Base-by-base conservation (phyloP, 163 green algal genomes). In the Chloroidium sp. region DNA sequence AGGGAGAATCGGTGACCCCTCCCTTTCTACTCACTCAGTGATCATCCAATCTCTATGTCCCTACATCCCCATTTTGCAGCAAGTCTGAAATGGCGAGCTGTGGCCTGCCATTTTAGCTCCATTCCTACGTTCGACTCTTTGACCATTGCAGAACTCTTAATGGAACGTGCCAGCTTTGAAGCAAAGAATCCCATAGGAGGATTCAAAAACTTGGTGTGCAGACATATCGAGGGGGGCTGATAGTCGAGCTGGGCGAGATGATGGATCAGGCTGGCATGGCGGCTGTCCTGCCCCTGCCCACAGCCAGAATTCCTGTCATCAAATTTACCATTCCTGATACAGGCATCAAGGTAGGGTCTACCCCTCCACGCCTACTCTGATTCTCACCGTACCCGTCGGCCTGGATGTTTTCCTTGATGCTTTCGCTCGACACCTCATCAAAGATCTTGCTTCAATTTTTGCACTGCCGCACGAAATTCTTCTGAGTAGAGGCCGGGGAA, bases 241-340 rank as follows among this genome's bases (percentile, higher is more conserved):
- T 95, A 4, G 84, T 87, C 69, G 77, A 87, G 75, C 82, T 93
- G 77, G 92, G 81, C 0, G 76, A 92, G 84, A 80, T 91, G 69
- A 79, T 91, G 72, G 69, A 78, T 69, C 79, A 86, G 64, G 85
- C 84, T 58, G 90, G 86, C 79, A 90, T 92, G 79, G 12, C 81
- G 2, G 83, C 92, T 0, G 85, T 95, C n/a, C 77, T 93, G 74
- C 77, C 84, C 4, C 85, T 95, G 59, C 88, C 90, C 57, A 90
- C 91, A 77, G 92, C 90, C n/a, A 86, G 93, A 36, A 90, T 97
- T 57, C 94, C 94, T 0, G 92, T 97, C 13, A 89, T 96, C 78
- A 97, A 97, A 85, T 95, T 95, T 82, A 76, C 84, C 2, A 82
- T 91, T 69, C 84, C 88, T 4, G 78, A 79, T 12, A 89, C 86